Conservation (phyloP, 2,329 filamentous ascomycete species). For the Pseudogymnoascus sp. region DNA sequence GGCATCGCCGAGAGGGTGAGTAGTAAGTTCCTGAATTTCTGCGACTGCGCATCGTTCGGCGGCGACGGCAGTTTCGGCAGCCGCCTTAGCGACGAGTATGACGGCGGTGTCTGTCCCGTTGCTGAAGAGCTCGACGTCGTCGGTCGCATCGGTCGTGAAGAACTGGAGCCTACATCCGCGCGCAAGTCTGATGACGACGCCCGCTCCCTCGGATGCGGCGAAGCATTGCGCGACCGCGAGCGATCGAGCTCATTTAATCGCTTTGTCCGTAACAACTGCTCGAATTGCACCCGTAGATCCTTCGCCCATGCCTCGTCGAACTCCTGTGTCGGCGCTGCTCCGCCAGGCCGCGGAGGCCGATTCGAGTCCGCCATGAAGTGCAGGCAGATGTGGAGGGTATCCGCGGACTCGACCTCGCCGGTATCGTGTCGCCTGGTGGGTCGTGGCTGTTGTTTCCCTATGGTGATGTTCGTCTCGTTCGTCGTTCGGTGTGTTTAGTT, state of each 20-base stretch:
- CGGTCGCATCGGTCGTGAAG: constrained; percentile 29
- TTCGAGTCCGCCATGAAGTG: constrained; percentile 24
- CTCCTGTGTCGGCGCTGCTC: constrained; percentile 15
- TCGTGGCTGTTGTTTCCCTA: constrained; percentile 7
- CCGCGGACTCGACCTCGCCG: constrained; percentile 12
- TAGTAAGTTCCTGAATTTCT: constrained; percentile 74
- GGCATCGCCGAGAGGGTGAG: constrained; percentile 81
- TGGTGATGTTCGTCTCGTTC: not conserved
- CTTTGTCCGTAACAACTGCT: constrained; percentile 77
- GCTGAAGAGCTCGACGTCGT: constrained; percentile 38
- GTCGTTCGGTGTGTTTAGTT: not conserved
- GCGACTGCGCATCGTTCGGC: constrained; percentile 61
- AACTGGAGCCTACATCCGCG: constrained; percentile 31
- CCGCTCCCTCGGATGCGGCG: constrained; percentile 46
- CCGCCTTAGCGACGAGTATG: constrained; percentile 54
- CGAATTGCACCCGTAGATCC: constrained; percentile 75
- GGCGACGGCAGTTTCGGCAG: constrained; percentile 66
- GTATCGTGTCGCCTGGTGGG: constrained; percentile 7
- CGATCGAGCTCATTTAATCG: constrained; percentile 74
- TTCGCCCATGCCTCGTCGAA: constrained; percentile 67
- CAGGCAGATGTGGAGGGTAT: constrained; percentile 19
- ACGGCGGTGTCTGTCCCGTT: constrained; percentile 39
- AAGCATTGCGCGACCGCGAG: constrained; percentile 50
- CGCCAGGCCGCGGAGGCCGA: constrained; percentile 11
- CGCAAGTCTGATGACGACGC: constrained; percentile 43